Base-by-base conservation (phyloP, 208 protist species). In the Angomonas desouzai region DNA sequence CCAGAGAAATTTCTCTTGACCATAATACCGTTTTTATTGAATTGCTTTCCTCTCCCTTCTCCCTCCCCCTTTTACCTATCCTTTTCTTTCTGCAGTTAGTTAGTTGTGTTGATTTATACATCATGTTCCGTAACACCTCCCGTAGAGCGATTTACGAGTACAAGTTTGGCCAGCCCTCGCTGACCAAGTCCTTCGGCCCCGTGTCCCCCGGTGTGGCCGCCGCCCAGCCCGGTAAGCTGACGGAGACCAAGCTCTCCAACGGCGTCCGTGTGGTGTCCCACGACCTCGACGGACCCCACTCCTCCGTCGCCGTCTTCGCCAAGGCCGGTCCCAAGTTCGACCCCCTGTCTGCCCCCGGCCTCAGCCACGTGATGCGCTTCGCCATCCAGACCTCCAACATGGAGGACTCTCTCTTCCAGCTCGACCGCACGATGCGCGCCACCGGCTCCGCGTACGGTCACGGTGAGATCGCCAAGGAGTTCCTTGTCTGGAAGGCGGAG, bases 351-450 rank as follows among this genome's bases (percentile, higher is more conserved):
- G 81, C 70, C 23, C 88, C 88, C 1, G 88, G 85, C 22, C 72
- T 94, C 18, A 92, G 83, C 74, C 84, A 91, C 68, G 88, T 91
- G 48, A 87, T 94, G 85, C 88, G 88, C 57, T 91, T 81, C 63
- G 83, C 85, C 16, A 72, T 94, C 64, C 81, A 87, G 73, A 88
- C 83, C 22, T 89, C 84, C 18, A 94, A 92, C 78, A 88, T 93
- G 83, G 81, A 89, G 48, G 85, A 68, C 76, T 91, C 84, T 1
- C 81, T 91, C 57, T 93, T 91, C 62, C 84, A 91, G 75, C 72
- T 93, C 33, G 87, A 93, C 68, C 84, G 85, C 55, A 79, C 74
- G n/a, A 89, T 93, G 81, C 87, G 87, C 33, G 55, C 83, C 3
- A 81, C 71, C 3, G 87, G 87, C 33, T 79, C 68, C 55, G 76